Base-by-base conservation (phyloP, 192 early-diverging fungal genomes). In the Coemansia reversa region DNA sequence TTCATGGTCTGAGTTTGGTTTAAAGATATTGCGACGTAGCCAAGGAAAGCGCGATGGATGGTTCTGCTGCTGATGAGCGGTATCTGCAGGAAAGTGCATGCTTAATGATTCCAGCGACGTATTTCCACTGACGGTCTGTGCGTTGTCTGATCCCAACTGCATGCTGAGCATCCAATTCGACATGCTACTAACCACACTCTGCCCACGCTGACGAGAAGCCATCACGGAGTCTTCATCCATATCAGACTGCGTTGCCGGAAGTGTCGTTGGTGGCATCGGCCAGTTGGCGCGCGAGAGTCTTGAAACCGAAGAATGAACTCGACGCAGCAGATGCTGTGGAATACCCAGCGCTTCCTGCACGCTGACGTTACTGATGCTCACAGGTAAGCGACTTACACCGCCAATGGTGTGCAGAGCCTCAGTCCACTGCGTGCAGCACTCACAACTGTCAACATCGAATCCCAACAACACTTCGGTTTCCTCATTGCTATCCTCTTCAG, bases 291-390 rank as follows among this genome's bases (percentile, higher is more conserved):
- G 65, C 53, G 76, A 73, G 18, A 79, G 50, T 1, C 55, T 63
- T 11, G 71, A 73, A n/a, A 63, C 66, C n/a, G 67, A 69, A n/a
- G 76, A 79, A 7, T 61, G 63, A 2, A 71, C 69, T 48, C 67
- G 70, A 20, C 71, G 63, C 20, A 64, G 2, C n/a, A 55, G 58
- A 25, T 27, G 51, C 9, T 23, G 0, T 4, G 56, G 32, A 18
- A 35, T 18, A 11, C 29, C 30, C 18, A 11, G 25, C 8, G 55
- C 7, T 29, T n/a, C 23, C 56, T 23, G 28, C 5, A 9, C 35
- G 12, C 1, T 7, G 7, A 32, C 35, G 2, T 39, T 32, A 32
- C 4, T 32, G 3, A 32, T 7, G 30, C 30, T 7, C 7, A 32
- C 30, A 32, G 30, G 4, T 32, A 32, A 5, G 22, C 33, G 20